These are phyloP conservation scores for Cupressus sempervirens DNA, from an alignment of 75 land plant species.

Conservation along the genomic window DNA sequence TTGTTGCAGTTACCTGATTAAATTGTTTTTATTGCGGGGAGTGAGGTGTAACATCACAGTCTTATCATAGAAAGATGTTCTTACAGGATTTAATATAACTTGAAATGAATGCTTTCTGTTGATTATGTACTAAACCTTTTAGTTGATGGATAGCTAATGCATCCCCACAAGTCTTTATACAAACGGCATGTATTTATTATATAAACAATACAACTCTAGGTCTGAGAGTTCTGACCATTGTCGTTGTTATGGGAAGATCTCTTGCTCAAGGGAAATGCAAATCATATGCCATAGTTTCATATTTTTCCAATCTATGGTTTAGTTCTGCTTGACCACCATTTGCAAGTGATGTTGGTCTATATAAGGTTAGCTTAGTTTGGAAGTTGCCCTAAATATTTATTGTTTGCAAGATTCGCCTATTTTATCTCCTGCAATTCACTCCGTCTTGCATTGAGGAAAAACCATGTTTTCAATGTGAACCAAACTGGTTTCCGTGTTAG, in stretches of 20 bases:
- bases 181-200: background rate
- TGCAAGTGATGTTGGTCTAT: background rate
- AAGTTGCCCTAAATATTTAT: background rate
- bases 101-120: background rate
- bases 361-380: background rate
- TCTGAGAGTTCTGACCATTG: background rate
- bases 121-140: background rate
- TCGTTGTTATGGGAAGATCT: background rate
- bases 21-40: background rate
- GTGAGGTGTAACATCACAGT: background rate
- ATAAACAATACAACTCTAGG: background rate
- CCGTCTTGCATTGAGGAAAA: background rate
- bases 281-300: background rate
- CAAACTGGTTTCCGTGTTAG: background rate
- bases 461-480: background rate
- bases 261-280: background rate
- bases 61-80: background rate
- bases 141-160: background rate
- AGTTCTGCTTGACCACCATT: background rate
- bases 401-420: too few relatives aligned
- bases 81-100: background rate
- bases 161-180: background rate
- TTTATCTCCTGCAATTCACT: background rate
- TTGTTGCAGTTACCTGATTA: background rate
- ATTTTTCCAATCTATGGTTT: background rate